Percentiles rank a stretch among this genome's conserved stretches.
phyloP scores from a whole-genome alignment of 164 flowering plant species.

The Tetrastigma voinierianum region DNA sequence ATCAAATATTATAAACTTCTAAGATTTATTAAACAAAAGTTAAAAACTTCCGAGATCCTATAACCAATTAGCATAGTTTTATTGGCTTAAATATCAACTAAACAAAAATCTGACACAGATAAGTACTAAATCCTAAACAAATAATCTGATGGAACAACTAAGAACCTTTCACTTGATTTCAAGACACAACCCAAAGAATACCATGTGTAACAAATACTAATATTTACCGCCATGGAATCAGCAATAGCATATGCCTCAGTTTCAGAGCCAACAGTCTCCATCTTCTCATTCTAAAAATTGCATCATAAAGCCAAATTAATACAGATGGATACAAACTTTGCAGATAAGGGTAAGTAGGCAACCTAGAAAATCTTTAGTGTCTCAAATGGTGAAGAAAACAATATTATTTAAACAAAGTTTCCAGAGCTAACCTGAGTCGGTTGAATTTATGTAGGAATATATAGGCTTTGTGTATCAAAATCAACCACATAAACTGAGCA shows the following conservation, averaged over 20 bases:
- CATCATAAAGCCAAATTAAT: constrained; percentile 11
- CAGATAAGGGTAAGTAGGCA: not conserved
- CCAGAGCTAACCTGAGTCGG: constrained; percentile 74
- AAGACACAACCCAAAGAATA: not conserved
- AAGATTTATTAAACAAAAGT: not conserved
- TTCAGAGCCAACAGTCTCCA: constrained; percentile 82
- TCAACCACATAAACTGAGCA: constrained; percentile 86
- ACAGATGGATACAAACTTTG: not conserved
- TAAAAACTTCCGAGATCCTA: not conserved
- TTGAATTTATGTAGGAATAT: constrained; percentile 78
- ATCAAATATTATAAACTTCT: constrained; percentile 1
- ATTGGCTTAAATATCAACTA: too few species aligned
- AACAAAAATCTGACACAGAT: too few species aligned
- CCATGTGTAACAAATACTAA: not conserved
- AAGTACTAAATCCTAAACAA: too few species aligned
- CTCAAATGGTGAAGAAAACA: not conserved
- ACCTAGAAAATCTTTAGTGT: not conserved
- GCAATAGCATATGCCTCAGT: constrained; percentile 94
- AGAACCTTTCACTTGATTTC: not conserved
- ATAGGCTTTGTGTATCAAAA: constrained; percentile 80
- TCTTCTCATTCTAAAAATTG: constrained; percentile 64
- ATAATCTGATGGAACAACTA: not conserved
- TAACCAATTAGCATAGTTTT: too few species aligned
- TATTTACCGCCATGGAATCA: constrained; percentile 80
- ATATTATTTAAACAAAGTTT: not conserved